phyloP scores from a whole-genome alignment of 208 protist species.

The Leishmania tropica region DNA sequence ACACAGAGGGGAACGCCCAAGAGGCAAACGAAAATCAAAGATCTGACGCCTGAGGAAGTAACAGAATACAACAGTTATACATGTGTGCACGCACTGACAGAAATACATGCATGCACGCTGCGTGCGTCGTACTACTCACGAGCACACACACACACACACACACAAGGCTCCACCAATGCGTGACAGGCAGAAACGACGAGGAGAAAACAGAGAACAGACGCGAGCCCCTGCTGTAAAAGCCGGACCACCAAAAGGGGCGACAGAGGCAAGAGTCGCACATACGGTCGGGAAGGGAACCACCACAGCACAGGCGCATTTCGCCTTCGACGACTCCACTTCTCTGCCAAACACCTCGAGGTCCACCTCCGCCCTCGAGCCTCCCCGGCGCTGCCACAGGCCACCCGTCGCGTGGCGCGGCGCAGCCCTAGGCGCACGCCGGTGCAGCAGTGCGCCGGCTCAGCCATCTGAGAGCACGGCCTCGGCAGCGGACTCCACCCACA shows the following conservation, averaged over 20 bases:
- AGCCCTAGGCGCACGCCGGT: background rate
- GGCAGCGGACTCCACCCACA: background rate
- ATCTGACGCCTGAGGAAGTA: background rate
- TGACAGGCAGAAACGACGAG: no score
- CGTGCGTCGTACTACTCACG: background rate
- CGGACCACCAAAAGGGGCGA: no score
- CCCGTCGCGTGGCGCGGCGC: background rate
- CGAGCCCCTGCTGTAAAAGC: no score
- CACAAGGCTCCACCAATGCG: no score
- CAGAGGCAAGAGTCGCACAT: no score
- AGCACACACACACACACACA: background rate
- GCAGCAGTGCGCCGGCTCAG: background rate
- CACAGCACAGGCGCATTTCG: no score
- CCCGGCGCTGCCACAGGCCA: background rate
- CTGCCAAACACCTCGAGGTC: no score
- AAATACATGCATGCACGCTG: background rate
- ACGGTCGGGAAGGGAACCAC: no score
- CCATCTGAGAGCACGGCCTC: background rate
- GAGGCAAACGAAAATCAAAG: background rate
- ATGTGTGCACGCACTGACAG: background rate
- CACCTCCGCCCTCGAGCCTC: background rate
- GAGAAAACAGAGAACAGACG: no score
- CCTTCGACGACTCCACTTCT: no score
- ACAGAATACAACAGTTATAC: background rate
- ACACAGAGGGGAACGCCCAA: background rate